Evolutionary conservation across 352 stramenopile genomes (phyloP).

Genomic region (Discostella stelligera): DNA sequence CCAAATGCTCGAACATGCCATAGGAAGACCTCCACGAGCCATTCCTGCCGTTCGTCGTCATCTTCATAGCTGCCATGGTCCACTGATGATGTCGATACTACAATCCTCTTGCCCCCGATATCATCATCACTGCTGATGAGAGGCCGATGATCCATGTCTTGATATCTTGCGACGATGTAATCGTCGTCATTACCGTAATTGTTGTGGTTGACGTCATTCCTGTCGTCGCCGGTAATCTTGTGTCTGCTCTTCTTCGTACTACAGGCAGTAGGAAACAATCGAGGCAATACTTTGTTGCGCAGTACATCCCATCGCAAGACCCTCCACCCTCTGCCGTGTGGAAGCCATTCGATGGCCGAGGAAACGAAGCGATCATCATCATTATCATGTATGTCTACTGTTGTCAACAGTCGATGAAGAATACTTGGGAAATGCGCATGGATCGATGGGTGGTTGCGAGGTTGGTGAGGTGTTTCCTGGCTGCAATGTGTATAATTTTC

Average conservation of each 20-base stretch:
- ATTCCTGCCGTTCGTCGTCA: slow-evolving; percentile 7
- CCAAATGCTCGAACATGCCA: slow-evolving; percentile 48
- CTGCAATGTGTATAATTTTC: background rate
- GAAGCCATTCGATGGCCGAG: slow-evolving; percentile 54
- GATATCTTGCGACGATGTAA: background rate
- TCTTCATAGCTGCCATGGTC: background rate
- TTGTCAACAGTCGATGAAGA: slow-evolving; percentile 36
- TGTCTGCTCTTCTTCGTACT: slow-evolving; percentile 26
- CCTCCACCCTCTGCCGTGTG: slow-evolving; percentile 59
- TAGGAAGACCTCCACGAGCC: slow-evolving; percentile 57
- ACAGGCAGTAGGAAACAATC: slow-evolving; percentile 49
- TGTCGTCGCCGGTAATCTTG: background rate
- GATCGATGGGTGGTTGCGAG: background rate
- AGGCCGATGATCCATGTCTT: background rate
- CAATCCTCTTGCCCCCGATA: background rate
- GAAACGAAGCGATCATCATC: slow-evolving; percentile 1
- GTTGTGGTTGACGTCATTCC: background rate
- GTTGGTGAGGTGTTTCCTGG: background rate
- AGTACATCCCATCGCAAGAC: slow-evolving; percentile 66
- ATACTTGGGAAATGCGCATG: slow-evolving; percentile 43
- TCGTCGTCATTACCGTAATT: background rate
- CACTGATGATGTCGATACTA: background rate
- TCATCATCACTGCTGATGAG: background rate
- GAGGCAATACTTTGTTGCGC: slow-evolving; percentile 50
- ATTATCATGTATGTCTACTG: background rate